These are phyloP conservation scores for Diphasiastrum complanatum DNA, from an alignment of 83 land plant species.

Conservation along the genomic window DNA sequence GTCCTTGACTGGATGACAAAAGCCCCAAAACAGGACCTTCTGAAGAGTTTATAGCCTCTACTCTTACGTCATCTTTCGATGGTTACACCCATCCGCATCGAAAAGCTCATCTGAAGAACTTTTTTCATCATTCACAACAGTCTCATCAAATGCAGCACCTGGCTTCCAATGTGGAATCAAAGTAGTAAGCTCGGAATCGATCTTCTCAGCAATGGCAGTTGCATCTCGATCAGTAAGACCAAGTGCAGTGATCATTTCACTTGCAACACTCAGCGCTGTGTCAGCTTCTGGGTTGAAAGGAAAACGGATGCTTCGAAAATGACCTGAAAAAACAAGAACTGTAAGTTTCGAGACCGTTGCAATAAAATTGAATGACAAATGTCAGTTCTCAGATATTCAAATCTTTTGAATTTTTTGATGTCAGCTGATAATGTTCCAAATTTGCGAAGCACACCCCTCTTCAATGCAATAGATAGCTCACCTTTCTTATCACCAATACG, in stretches of 20 bases:
- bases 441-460: no score
- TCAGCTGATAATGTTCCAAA: no score
- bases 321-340: constrained; percentile 34
- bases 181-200: constrained; percentile 51
- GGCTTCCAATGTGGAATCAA: constrained; percentile 57
- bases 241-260: constrained; percentile 73
- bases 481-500: constrained; percentile 58
- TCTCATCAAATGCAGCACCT: constrained; percentile 28
- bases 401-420: no score
- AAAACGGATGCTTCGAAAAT: constrained; percentile 59
- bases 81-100: no score
- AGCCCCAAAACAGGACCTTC: no score
- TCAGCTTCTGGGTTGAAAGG: constrained; percentile 61
- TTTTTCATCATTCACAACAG: neutral
- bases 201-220: constrained; percentile 59
- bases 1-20: no score
- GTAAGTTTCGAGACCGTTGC: neutral
- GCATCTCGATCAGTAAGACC: constrained; percentile 66
- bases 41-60: no score
- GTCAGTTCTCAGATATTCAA: no score
- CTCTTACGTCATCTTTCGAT: no score
- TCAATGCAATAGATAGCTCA: neutral
- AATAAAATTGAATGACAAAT: neutral
- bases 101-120: no score
- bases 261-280: constrained; percentile 64